Evolutionary conservation across 805 yeast genomes (phyloP), one percentile per base, ranked within the genome.

Genomic region (Starmerella floricola): DNA sequence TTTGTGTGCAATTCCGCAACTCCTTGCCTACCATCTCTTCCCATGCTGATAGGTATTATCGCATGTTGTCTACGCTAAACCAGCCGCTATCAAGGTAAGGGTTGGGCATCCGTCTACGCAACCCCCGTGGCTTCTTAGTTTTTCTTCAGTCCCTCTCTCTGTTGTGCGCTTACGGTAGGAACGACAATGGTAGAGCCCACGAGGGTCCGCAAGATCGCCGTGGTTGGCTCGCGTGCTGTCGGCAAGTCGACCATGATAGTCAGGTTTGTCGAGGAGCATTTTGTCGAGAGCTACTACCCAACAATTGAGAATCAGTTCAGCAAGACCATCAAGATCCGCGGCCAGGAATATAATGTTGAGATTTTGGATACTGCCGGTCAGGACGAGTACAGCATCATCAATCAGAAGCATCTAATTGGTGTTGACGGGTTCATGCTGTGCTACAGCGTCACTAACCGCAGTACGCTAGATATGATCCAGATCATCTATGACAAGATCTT

Each of bases 351-450:
- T 58, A 77, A 78, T 40, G 74, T 87, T 20, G 95, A 85, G 59
- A 81, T 86, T 41, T 65, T 85, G 46, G 96, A 86, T 57, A 86
- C 95, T 0, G 94, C 95, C 1, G 95, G 95, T 6, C 93, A 84
- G 64, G 95, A 85, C 61, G 94, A 85, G 64, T 82, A 78, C 58
- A 73, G 84, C 37, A 74, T 82, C 49, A 72, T 86, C 62, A 81
- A 76, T 54, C 84, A 81, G 60, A 80, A 81, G 52, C 78, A 81
- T 42, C 63, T 83, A 37, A 78, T 80, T 36, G 91, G 87, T 15
- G 76, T 81, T 27, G 91, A 83, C 55, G 96, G 95, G 1, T 81
- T 81, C 56, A 65, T 86, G 34, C 62, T 87, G 33, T 82, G 84
- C 34, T 86, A 83, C 62, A 79, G 88, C 38, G 86, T 86, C 41